phyloP scores from a whole-genome alignment of 108 stramenopile genomes.

The Fistulifera pelliculosa region DNA sequence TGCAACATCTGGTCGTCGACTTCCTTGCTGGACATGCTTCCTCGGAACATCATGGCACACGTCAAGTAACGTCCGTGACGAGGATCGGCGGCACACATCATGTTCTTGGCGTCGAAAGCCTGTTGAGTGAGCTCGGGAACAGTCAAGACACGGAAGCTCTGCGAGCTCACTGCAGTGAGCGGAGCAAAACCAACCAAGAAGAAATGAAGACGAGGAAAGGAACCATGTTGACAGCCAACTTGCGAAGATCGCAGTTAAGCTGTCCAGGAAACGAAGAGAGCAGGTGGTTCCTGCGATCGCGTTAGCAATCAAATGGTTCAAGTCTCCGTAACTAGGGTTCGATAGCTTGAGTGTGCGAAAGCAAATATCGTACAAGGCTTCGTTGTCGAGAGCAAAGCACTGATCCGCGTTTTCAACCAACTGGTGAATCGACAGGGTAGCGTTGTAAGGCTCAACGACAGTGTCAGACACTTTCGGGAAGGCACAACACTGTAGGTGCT shows the following conservation, averaged over 20 bases:
- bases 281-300: slow-evolving; percentile 93
- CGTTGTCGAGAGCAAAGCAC: slow-evolving; percentile 94
- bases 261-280: slow-evolving; percentile 96
- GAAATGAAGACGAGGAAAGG: slow-evolving; percentile 99
- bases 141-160: slow-evolving; percentile 93
- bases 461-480: slow-evolving; percentile 96
- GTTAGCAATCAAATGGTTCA: slow-evolving; percentile 92
- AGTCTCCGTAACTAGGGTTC: slow-evolving; percentile 86
- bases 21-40: slow-evolving; percentile 93
- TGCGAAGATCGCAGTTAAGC: slow-evolving; percentile 97
- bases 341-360: slow-evolving; percentile 89
- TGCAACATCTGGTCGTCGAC: slow-evolving; percentile 97
- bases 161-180: slow-evolving; percentile 79
- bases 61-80: slow-evolving; percentile 99
- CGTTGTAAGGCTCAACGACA: slow-evolving; percentile 96
- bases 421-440: slow-evolving; percentile 94
- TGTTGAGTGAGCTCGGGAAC: slow-evolving; percentile 96
- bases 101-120: slow-evolving; percentile 97
- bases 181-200: slow-evolving; percentile 98
- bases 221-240: slow-evolving; percentile 98
- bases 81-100: slow-evolving; percentile 99
- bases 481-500: slow-evolving; percentile 87
- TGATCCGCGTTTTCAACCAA: slow-evolving; percentile 96
- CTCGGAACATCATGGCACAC: slow-evolving; percentile 97
- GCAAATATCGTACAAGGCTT: slow-evolving; percentile 95